Evolutionary conservation across 768 basidiomycete species (phyloP), one percentile per base, ranked within the genome.

Genomic region (Auricularia heimuer): DNA sequence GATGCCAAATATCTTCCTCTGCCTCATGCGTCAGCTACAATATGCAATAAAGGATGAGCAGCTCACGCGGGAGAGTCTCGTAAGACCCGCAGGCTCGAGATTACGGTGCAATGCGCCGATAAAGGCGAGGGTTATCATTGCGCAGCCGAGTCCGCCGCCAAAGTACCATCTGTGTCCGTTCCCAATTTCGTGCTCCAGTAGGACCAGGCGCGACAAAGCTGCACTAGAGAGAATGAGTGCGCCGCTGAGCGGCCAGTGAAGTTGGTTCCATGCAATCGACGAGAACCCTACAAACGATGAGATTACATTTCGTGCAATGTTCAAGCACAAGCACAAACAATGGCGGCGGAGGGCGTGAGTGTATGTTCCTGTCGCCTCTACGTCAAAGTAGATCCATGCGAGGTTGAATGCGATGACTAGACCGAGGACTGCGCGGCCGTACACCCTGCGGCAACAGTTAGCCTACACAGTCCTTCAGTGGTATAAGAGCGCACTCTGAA

Each of bases 231-330:
- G 67, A 12, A 73, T 65, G 4, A 73, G 67, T 3, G 69, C 64
- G 34, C 71, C 70, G 39, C 64, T 67, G 0, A 73, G 66, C 6
- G 73, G 73, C 64, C 69, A 72, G 63, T 74, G 73, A 11, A 73
- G 69, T 39, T 67, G 67, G 16, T 44, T 63, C 45, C 62, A 65
- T 3, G 51, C 45, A 21, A 65, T 35, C 62, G 70, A 69, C 56
- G 35, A 42, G 64, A 66, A 65, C 62, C 65, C 60, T 62, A 24
- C 35, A 8, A 36, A 6, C 16, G 8, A 14, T 33, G 16, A 11
- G 33, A 29, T 29, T 29, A 29, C 29, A 29, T 29, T 29, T 29
- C 29, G 29, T 29, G 29, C 29, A 29, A 29, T 12, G 29, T 18
- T 3, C 12, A 3, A 6, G 24, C 29, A 29, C 29, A 29, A 29